Evolutionary conservation across 2,329 filamentous ascomycete species (phyloP).

Genomic region (Leptosphaerulina australis): DNA sequence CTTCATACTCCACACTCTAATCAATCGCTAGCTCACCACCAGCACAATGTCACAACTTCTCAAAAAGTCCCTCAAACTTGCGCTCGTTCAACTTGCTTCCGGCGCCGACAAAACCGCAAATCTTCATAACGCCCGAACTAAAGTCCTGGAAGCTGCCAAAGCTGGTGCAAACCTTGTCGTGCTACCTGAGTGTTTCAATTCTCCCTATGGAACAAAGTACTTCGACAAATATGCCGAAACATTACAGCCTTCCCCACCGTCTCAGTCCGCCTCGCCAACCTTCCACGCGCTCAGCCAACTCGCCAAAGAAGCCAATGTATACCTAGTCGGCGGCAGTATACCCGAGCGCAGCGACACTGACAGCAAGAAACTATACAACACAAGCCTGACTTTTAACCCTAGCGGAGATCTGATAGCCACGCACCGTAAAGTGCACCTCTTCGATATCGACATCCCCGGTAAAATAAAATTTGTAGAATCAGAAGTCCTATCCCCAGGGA

Average conservation of each 20-base stretch:
- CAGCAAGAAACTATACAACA: constrained; percentile 83
- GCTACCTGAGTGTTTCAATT: constrained; percentile 98
- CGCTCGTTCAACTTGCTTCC: constrained; percentile 57
- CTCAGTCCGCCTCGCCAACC: constrained; percentile 73
- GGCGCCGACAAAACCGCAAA: constrained; percentile 80
- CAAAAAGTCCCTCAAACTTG: constrained; percentile 48
- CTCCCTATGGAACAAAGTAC: constrained; percentile 88
- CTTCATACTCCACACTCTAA: no score
- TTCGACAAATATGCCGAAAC: constrained; percentile 93
- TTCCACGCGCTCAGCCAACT: constrained; percentile 83
- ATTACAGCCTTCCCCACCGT: constrained; percentile 77
- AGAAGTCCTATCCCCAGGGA: constrained; percentile 84
- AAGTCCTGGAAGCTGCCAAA: constrained; percentile 79
- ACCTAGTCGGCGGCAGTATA: constrained; percentile 89
- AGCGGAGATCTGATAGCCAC: constrained; percentile 79
- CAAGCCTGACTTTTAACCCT: constrained; percentile 80
- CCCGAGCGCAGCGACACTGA: constrained; percentile 72
- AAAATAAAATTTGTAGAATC: constrained; percentile 91
- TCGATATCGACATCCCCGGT: constrained; percentile 96
- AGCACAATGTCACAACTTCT: constrained; percentile 39
- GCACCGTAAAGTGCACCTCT: constrained; percentile 93
- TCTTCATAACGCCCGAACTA: constrained; percentile 77
- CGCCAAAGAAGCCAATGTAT: constrained; percentile 77
- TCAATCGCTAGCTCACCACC: background rate
- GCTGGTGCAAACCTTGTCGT: constrained; percentile 84